These are phyloP conservation scores for Penicillium ucsense DNA, from an alignment of 495 filamentous ascomycete genomes.

Conservation along the genomic window DNA sequence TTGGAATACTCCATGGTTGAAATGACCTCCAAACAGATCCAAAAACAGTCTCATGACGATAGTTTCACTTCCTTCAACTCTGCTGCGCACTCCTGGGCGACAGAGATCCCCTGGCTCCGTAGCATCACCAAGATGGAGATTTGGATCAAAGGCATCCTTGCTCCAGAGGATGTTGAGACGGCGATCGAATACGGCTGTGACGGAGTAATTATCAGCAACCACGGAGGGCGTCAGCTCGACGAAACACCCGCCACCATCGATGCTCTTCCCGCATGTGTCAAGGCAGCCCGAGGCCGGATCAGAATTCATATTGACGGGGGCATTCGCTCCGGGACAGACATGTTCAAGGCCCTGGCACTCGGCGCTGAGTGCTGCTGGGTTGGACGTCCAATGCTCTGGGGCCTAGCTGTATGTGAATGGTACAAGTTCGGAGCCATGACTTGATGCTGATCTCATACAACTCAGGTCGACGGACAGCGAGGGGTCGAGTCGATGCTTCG, in stretches of 20 bases:
- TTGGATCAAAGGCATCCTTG: constrained; percentile 48
- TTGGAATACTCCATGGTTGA: constrained; percentile 35
- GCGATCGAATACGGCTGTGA: constrained; percentile 45
- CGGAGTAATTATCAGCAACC: constrained; percentile 56
- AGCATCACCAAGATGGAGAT: constrained; percentile 46
- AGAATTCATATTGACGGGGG: constrained; percentile 62
- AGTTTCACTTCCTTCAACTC: constrained; percentile 50
- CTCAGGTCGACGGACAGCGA: constrained; percentile 29
- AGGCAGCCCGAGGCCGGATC: constrained; percentile 45
- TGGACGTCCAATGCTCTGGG: constrained; percentile 52
- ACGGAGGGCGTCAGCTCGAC: constrained; percentile 62
- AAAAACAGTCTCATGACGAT: constrained; percentile 42
- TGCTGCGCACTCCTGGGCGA: constrained; percentile 55
- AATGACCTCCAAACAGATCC: constrained; percentile 58
- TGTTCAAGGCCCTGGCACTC: constrained; percentile 59
- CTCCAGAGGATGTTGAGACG: constrained; percentile 43
- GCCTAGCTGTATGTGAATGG: constrained; percentile 17
- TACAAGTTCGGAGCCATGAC: not conserved
- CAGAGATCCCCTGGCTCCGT: constrained; percentile 31
- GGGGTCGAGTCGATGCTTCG: constrained; percentile 32
- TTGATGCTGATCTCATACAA: not conserved
- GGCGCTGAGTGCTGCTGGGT: constrained; percentile 56
- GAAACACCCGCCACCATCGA: constrained; percentile 52
- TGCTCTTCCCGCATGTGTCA: constrained; percentile 55
- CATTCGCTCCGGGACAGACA: constrained; percentile 52